A percentile compares a stretch with the other conserved stretches of the same genome.
phyloP scores from a whole-genome alignment of 2,329 filamentous ascomycete genomes.

The Talaromyces sp. region DNA sequence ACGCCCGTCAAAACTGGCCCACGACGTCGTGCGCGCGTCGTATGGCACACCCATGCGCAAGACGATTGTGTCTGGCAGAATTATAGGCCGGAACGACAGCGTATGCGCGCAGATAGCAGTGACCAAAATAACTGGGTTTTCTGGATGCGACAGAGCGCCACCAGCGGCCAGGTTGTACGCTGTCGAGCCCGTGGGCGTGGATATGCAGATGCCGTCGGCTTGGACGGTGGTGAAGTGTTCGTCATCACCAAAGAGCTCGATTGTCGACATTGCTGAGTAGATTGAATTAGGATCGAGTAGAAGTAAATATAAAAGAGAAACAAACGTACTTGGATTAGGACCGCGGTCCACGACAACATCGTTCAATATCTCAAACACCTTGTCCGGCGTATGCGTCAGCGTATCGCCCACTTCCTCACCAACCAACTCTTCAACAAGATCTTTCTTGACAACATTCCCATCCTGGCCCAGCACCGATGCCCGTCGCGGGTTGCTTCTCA shows the following conservation, averaged over 20 bases:
- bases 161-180: constrained; percentile 94
- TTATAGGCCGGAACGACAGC: constrained; percentile 91
- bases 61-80: constrained; percentile 92
- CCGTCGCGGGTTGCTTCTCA: constrained; percentile 53
- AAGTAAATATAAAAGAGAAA: not conserved
- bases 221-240: constrained; percentile 92
- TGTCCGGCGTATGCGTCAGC: constrained; percentile 77
- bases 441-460: constrained; percentile 38
- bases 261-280: constrained; percentile 73
- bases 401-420: constrained; percentile 79
- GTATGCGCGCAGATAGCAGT: constrained; percentile 95
- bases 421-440: constrained; percentile 84
- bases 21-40: constrained; percentile 78
- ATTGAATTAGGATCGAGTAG: not conserved
- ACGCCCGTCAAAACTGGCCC: constrained; percentile 96
- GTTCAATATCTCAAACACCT: constrained; percentile 85
- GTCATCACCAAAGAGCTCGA: constrained; percentile 89
- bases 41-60: constrained; percentile 91
- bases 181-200: constrained; percentile 89
- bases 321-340: constrained; percentile 75
- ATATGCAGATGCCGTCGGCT: constrained; percentile 88
- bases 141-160: constrained; percentile 90
- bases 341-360: constrained; percentile 95
- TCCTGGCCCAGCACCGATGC: constrained; percentile 16
- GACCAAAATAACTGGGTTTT: constrained; percentile 92